Evolutionary conservation across 225 moss, liverwort and hornwort genomes (phyloP).

Genomic region (Climacium dendroides): DNA sequence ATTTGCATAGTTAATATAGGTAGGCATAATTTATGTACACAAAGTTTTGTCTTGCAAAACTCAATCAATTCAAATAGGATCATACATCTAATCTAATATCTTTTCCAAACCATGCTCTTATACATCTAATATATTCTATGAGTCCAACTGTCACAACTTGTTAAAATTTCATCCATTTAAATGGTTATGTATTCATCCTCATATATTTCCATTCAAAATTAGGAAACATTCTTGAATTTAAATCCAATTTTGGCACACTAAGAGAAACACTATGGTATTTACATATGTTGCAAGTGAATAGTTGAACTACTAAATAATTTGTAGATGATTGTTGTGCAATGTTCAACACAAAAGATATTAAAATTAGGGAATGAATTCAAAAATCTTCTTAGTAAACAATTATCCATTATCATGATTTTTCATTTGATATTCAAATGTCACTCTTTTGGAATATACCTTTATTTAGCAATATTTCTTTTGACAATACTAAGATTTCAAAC

Average conservation of each 20-base stretch:
- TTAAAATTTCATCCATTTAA: background rate
- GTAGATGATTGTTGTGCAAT: background rate
- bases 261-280: background rate
- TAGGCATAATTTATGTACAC: accelerated
- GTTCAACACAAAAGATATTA: background rate
- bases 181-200: background rate
- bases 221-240: background rate
- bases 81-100: background rate
- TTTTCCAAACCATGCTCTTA: accelerated
- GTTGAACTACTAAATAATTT: background rate
- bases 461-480: background rate
- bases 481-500: background rate
- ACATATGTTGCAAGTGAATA: background rate
- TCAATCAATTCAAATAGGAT: background rate
- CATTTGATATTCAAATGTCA: background rate
- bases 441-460: background rate
- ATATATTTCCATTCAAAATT: background rate
- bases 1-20: accelerated
- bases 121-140: background rate
- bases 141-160: accelerated
- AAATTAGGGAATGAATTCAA: background rate
- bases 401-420: background rate
- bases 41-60: background rate
- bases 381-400: no score
- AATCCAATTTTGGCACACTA: background rate